Percentiles rank a stretch among this genome's conserved stretches.
phyloP scores from a whole-genome alignment of 78 protist genomes.

The Planoprotostelium fungivorum region DNA sequence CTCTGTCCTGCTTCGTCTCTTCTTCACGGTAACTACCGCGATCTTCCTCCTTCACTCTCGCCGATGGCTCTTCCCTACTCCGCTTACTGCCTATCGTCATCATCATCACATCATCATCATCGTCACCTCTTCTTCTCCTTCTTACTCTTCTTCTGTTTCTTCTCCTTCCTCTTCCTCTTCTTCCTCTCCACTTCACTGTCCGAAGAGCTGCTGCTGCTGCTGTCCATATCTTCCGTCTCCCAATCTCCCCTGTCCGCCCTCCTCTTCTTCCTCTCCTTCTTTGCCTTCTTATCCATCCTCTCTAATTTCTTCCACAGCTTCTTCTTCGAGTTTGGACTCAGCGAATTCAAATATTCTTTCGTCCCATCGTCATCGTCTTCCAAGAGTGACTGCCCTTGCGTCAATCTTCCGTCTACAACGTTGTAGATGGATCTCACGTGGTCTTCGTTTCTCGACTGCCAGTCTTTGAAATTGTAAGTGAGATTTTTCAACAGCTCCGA shows the following conservation, averaged over 20 bases:
- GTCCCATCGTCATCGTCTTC: not conserved
- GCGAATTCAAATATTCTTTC: not conserved
- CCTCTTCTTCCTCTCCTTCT: not conserved
- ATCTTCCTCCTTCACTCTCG: too few species aligned
- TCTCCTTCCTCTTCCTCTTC: not conserved
- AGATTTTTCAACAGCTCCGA: too few species aligned
- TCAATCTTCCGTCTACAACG: not conserved
- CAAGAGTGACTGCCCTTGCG: not conserved
- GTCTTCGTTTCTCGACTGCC: not conserved
- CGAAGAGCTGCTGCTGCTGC: not conserved
- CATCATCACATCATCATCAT: too few species aligned
- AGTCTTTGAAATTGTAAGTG: not conserved
- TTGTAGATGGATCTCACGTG: not conserved
- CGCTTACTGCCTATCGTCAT: too few species aligned
- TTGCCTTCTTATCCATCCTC: slow-evolving; percentile 10
- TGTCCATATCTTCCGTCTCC: too few species aligned
- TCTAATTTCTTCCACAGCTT: slow-evolving; percentile 1
- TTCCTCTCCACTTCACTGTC: not conserved
- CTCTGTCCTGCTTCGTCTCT: too few species aligned
- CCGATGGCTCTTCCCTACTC: too few species aligned
- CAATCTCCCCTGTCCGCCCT: too few species aligned
- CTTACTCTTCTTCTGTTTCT: not conserved
- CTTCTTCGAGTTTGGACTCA: not conserved
- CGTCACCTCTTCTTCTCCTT: not conserved
- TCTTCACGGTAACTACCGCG: too few species aligned